Base-by-base conservation (phyloP, 768 basidiomycete species). In the Mycena amicta region DNA sequence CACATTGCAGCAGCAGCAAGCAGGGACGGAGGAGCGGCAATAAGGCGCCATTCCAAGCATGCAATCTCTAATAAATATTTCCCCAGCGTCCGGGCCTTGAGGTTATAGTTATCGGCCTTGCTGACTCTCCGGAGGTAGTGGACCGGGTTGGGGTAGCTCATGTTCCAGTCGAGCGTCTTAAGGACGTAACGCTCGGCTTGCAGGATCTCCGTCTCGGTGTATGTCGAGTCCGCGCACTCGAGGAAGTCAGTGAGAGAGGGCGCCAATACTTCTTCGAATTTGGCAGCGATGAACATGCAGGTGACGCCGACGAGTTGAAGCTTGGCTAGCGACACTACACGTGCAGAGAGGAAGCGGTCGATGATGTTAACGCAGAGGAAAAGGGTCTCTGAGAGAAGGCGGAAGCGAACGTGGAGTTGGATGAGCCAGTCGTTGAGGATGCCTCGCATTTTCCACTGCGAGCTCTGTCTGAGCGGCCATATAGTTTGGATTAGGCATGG, bases 371-470 rank as follows among this genome's bases (percentile, higher is more conserved):
- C 84, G 66, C 89, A 88, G 56, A 98, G 84, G 78, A 97, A 98
- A 45, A 98, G 86, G 0, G 97, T 98, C 75, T 99, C 96, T 2
- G 95, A 90, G 6, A 95, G 81, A 12, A 98, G 82, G 62, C 90
- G 88, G 81, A 96, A 98, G 62, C 93, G 90, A 63, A 85, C 83
- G 72, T 98, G 97, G 22, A 98, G 89, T 75, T 95, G 94, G 64
- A 98, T 89, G 60, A 98, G 80, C 95, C 95, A 98, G 77, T 98
- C 96, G 57, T 90, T 89, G 26, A 98, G 83, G 63, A 98, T 91
- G 5, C 90, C 89, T 8, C 96, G 92, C 92, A 96, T 96, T 63
- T 91, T 90, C 96, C 96, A 98, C 1, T n/a, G 92, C 90, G 40
- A 99, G 83, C 63, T 98, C 93, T 66, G 89, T 90, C 74, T 99